These are phyloP conservation scores for Gelatoporia subvermispora DNA, from an alignment of 768 basidiomycete genomes.

Conservation along the genomic window DNA sequence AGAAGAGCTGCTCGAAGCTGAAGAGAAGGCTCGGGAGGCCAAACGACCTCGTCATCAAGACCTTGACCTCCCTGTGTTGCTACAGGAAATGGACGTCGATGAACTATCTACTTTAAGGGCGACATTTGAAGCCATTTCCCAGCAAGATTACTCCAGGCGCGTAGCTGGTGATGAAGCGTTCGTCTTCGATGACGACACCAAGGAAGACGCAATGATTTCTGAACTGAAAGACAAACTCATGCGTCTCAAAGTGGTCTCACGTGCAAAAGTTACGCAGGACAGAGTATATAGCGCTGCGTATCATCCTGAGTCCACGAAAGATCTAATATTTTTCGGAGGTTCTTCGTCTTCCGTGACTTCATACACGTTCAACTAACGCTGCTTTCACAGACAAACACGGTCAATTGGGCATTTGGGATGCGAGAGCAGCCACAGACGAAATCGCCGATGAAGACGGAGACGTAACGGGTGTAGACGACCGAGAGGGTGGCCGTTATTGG, in stretches of 20 bases:
- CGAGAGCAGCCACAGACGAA: constrained; percentile 65
- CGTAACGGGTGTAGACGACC: constrained; percentile 27
- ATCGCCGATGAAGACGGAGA: constrained; percentile 58
- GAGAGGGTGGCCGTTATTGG: constrained; percentile 75
- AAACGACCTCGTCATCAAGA: constrained; percentile 67
- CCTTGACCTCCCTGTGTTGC: constrained; percentile 53
- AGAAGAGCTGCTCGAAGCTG: constrained; percentile 54
- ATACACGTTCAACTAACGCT: not conserved
- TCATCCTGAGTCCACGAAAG: constrained; percentile 75
- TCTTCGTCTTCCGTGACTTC: constrained; percentile 2
- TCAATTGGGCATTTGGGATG: constrained; percentile 83
- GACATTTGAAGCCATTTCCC: constrained; percentile 37
- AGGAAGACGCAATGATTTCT: constrained; percentile 43
- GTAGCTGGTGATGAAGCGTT: constrained; percentile 47
- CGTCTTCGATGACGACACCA: constrained; percentile 40
- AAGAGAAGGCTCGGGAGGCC: constrained; percentile 57
- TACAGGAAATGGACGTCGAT: constrained; percentile 41
- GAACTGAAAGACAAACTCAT: constrained; percentile 52
- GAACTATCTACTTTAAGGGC: constrained; percentile 44
- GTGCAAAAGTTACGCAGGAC: constrained; percentile 76
- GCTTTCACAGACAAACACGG: constrained; percentile 67
- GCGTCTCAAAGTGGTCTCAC: constrained; percentile 58
- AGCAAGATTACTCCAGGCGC: constrained; percentile 33
- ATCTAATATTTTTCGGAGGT: constrained; percentile 88
- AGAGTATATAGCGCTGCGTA: constrained; percentile 76